phyloP scores from a whole-genome alignment of 305 asterid genomes.

The Andrographis paniculata region DNA sequence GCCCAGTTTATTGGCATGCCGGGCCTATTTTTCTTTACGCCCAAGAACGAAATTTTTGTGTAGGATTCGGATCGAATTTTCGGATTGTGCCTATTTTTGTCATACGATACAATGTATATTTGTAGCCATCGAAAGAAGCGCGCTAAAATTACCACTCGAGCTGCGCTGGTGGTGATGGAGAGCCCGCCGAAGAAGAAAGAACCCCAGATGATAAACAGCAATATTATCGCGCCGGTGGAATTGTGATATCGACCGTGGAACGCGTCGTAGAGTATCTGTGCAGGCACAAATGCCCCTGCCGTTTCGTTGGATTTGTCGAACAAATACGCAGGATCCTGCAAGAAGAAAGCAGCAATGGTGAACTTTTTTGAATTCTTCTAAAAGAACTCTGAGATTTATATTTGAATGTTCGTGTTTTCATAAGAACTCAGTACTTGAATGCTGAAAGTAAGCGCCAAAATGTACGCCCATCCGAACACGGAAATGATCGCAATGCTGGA shows the following conservation, averaged over 20 bases:
- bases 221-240: constrained; percentile 26
- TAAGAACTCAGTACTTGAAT: constrained; percentile 25
- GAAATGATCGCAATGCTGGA: constrained; percentile 34
- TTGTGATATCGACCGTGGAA: constrained; percentile 29
- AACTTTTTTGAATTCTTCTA: neutral
- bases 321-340: constrained; percentile 26
- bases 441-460: constrained; percentile 39
- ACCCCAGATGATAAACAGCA: constrained; percentile 33
- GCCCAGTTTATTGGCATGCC: too few species aligned
- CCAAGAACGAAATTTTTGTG: too few species aligned
- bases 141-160: constrained; percentile 25
- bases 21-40: too few species aligned
- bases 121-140: neutral
- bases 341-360: neutral
- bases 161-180: constrained; percentile 36
- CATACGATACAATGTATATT: too few species aligned
- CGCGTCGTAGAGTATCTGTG: constrained; percentile 40
- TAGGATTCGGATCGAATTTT: too few species aligned
- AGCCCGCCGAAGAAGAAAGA: constrained; percentile 44
- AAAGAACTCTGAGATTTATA: too few species aligned
- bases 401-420: neutral
- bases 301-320: constrained; percentile 32
- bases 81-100: too few species aligned
- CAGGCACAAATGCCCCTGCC: constrained; percentile 35
- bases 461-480: constrained; percentile 38